phyloP scores from a whole-genome alignment of 1,284 basidiomycete species.

The Ceratobasidium sp. region DNA sequence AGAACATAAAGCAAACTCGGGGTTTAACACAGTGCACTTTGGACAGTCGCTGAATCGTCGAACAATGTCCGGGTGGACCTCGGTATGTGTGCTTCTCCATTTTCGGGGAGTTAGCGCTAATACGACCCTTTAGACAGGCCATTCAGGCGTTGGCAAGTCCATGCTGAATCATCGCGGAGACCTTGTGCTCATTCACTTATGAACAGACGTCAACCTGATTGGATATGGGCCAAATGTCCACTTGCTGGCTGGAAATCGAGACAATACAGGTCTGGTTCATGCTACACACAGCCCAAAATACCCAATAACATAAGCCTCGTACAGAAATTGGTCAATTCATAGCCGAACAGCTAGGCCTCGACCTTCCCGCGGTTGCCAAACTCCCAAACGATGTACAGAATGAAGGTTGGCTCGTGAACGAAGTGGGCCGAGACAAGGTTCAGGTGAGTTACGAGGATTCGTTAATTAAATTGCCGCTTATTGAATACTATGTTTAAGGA shows the following conservation, averaged over 20 bases:
- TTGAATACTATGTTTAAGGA: not conserved
- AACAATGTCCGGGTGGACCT: conserved; percentile 46
- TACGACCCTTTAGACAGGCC: conserved; percentile 4
- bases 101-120: not conserved
- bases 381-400: conserved; percentile 44
- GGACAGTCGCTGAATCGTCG: conserved; percentile 46
- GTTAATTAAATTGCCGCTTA: not conserved
- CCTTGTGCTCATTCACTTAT: not conserved
- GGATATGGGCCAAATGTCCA: conserved; percentile 46
- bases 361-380: conserved; percentile 43
- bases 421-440: conserved; percentile 47
- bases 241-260: conserved; percentile 44
- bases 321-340: conserved; percentile 48
- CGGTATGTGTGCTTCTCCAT: conserved; percentile 4
- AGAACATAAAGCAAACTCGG: conserved; percentile 36
- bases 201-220: conserved; percentile 47
- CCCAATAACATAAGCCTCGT: not conserved
- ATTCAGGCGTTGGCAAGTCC: conserved; percentile 35
- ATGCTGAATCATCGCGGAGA: not conserved
- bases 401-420: conserved; percentile 43
- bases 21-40: conserved; percentile 44
- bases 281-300: not conserved
- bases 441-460: not conserved
- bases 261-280: conserved; percentile 28
- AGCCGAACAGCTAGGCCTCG: conserved; percentile 43